Evolutionary conservation across 352 stramenopile genomes (phyloP).

Genomic region (Stramenopiles sp.): DNA sequence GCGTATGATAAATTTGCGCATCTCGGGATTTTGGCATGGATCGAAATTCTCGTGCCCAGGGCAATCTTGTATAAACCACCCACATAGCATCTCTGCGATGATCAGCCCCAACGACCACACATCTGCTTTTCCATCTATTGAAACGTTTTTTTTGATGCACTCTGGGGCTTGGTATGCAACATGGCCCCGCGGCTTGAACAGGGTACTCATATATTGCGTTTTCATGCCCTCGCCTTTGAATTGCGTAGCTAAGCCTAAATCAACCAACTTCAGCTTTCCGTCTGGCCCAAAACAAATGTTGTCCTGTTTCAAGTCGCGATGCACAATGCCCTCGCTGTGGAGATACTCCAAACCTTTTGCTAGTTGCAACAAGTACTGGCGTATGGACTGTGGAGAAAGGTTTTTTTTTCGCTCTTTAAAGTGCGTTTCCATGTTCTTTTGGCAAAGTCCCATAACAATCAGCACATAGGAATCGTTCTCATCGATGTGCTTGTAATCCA

Average conservation of each 20-base stretch:
- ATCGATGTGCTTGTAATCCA: background rate
- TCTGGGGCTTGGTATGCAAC: background rate
- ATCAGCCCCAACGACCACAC: background rate
- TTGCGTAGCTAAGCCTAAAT: background rate
- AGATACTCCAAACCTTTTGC: conserved; percentile 24
- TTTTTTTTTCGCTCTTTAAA: background rate
- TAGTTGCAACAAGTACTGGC: conserved; percentile 11
- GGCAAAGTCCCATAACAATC: conserved; percentile 6
- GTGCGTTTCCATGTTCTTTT: conserved; percentile 8
- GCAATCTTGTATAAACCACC: conserved; percentile 3
- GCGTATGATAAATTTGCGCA: background rate
- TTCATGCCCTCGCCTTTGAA: background rate
- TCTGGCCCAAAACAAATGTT: conserved; percentile 20
- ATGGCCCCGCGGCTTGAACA: background rate
- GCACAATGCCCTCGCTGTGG: conserved; percentile 23
- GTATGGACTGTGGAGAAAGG: background rate
- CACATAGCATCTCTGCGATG: background rate
- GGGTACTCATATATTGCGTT: background rate
- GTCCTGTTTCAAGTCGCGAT: conserved; percentile 25
- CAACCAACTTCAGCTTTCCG: background rate
- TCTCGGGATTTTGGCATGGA: background rate
- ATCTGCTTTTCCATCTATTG: conserved; percentile 6
- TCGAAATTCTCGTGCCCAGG: background rate
- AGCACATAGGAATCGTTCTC: background rate
- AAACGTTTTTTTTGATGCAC: background rate